Base-by-base conservation (phyloP, 202 grass and related monocot genomes). In the Brachypodium distachyon region DNA sequence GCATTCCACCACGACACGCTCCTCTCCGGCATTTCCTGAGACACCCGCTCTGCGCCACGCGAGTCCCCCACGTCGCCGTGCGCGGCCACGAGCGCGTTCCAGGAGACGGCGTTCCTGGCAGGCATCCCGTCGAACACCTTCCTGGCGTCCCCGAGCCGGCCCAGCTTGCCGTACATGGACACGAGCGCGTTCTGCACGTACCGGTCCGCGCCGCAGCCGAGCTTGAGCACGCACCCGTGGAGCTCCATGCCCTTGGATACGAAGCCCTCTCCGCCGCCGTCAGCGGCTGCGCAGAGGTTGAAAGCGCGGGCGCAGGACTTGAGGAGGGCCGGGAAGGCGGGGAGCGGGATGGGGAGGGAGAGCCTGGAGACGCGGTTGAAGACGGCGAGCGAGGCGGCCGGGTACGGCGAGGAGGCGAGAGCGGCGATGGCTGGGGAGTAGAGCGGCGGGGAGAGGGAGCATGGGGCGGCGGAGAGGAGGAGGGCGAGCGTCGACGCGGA, bases 271-370 rank as follows among this genome's bases (percentile, higher is more conserved):
- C 49, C 41, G 10, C 49, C 43, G 5, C 26, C 23, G 9, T 56
- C 19, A 56, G 63, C 21, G 12, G 49, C 12, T 4, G 65, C 32
- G 63, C 70, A 32, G 9, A 70, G 72, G 23, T 34, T 70, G 77
- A 90, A 86, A 12, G 90, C 81, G 5, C 94, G 88, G 13, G 69
- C 80, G 14, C 93, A 91, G 9, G 93, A 87, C 55, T 89, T 97
- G 83, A 97, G 74, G 10, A 97, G 86, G 6, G 87, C 83, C 0
- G 90, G 84, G 67, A 90, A 91, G 34, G 81, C 36, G 57, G 88
- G 84, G 43, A 84, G 82, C 14, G 79, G 73, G 28, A 91, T 87
- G 17, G 81, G 81, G 61, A 90, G 19, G 80, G 80, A 84, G 52
- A 69, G 28, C 9, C 14, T 44, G 73, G 66, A 64, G 26, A 61